Percentiles rank a stretch among this genome's conserved stretches.
These are phyloP conservation scores for Salvia rosmarinus DNA, from an alignment of 257 asterid species.

Conservation along the genomic window DNA sequence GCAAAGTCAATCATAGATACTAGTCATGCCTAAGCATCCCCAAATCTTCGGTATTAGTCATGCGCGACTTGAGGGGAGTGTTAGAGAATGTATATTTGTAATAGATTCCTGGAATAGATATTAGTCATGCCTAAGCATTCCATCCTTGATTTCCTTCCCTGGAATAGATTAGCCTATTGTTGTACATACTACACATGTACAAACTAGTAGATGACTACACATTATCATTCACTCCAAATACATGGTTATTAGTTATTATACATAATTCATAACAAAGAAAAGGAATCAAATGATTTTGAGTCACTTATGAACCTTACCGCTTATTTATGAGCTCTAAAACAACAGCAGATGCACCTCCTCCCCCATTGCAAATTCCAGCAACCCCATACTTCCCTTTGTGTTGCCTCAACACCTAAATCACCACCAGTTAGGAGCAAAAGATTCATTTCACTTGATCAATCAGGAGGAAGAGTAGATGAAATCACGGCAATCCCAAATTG, in stretches of 20 bases:
- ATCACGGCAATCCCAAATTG: background rate
- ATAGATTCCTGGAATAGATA: no score
- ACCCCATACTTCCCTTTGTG: conserved; percentile 79
- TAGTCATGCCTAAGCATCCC: no score
- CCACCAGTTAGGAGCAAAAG: conserved; percentile 10
- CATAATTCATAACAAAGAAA: background rate
- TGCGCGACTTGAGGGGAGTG: no score
- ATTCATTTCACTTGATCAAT: background rate
- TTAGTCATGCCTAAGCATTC: no score
- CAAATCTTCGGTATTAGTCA: no score
- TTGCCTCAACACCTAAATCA: conserved; percentile 71
- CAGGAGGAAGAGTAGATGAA: conserved; percentile 15
- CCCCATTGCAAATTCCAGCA: conserved; percentile 94
- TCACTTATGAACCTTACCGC: conserved; percentile 30
- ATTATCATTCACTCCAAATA: background rate
- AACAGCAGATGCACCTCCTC: conserved; percentile 95
- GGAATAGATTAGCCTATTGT: background rate
- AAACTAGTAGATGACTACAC: background rate
- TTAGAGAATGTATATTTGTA: no score
- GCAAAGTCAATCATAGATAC: background rate
- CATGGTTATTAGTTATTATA: background rate
- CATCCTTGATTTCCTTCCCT: background rate
- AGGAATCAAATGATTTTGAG: background rate
- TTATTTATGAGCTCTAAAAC: conserved; percentile 65
- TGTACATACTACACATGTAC: background rate